Percentiles rank a stretch among this genome's conserved stretches.
Evolutionary conservation across 169 alveolate species (phyloP).

Genomic region (Cryptosporidium parvum): DNA sequence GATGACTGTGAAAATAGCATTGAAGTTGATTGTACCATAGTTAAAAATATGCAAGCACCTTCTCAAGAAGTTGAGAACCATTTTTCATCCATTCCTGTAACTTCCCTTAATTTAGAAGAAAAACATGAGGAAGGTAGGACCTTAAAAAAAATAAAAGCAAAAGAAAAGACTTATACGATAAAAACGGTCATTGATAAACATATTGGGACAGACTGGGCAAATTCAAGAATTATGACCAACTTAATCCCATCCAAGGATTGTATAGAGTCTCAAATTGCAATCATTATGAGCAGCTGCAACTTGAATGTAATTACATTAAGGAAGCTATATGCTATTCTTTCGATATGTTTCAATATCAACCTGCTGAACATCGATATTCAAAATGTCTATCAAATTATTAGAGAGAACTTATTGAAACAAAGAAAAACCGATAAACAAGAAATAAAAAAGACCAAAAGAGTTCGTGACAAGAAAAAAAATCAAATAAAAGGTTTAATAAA

Average conservation of each 20-base stretch:
- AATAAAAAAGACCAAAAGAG: slow-evolving; percentile 9
- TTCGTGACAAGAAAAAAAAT: slow-evolving; percentile 26
- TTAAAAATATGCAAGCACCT: background rate
- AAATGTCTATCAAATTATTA: slow-evolving; percentile 32
- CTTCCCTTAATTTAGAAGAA: slow-evolving; percentile 8
- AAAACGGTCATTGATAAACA: slow-evolving; percentile 49
- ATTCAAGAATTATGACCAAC: background rate
- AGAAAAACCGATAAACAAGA: slow-evolving; percentile 14
- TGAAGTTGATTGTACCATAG: background rate
- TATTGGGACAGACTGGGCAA: slow-evolving; percentile 44
- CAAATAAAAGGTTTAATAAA: slow-evolving; percentile 6
- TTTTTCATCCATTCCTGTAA: background rate
- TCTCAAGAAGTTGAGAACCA: background rate
- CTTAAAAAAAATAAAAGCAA: slow-evolving; percentile 1
- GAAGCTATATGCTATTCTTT: slow-evolving; percentile 53
- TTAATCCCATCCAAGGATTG: slow-evolving; percentile 36
- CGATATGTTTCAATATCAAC: slow-evolving; percentile 43
- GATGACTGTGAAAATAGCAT: background rate
- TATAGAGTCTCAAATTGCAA: slow-evolving; percentile 41
- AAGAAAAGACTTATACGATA: slow-evolving; percentile 44
- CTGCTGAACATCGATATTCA: slow-evolving; percentile 13
- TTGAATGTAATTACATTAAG: slow-evolving; percentile 52
- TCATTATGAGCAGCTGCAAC: slow-evolving; percentile 18
- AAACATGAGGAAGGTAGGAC: slow-evolving; percentile 14
- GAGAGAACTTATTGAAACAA: background rate